Evolutionary conservation across 1,284 basidiomycete species (phyloP), one percentile per base, ranked within the genome.

Genomic region (Microbotryum saponariae): DNA sequence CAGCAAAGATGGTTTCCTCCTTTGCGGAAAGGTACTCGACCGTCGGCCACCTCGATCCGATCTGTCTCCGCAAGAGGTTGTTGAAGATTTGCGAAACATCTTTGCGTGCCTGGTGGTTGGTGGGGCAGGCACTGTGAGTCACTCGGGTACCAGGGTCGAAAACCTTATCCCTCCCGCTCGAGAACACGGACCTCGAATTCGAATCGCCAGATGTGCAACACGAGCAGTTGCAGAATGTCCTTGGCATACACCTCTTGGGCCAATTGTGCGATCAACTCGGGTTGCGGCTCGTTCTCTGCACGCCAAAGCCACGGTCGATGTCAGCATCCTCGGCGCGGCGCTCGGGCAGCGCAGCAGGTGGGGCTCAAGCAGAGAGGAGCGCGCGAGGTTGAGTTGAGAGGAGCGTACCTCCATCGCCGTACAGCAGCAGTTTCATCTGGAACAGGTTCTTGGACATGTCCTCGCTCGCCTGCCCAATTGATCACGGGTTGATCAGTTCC

Each of bases 31-130:
- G 82, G 72, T 96, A 91, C 71, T 99, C 96, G 49, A 98, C 93
- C 0, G 94, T 98, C 10, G 96, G 96, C 76, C 83, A 88, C 27
- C 94, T 83, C 4, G 86, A 81, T 31, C 96, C 96, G 69, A 98
- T 96, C 77, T 96, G 92, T 53, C 96, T 82, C 58, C 93, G 84
- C 4, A 98, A 80, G n/a, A 99, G 84, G 70, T 88, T 88, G 77
- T 89, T 94, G 82, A 96, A 97, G 72, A 98, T 94, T 76, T 93
- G 90, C 0, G 93, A 89, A 33, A 94, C 91, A 72, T 98, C 96
- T 78, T 98, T 98, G 55, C 79, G 77, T 6, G 81, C 79, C 79
- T 79, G 59, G 5, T 25, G 20, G 4, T 9, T 10, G 8, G 0
- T 20, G 29, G 9, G 9, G 23, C 14, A 50, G 25, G 50, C 31